Base-by-base conservation (phyloP, 148 eudicot species). In the Diospyros lotus region DNA sequence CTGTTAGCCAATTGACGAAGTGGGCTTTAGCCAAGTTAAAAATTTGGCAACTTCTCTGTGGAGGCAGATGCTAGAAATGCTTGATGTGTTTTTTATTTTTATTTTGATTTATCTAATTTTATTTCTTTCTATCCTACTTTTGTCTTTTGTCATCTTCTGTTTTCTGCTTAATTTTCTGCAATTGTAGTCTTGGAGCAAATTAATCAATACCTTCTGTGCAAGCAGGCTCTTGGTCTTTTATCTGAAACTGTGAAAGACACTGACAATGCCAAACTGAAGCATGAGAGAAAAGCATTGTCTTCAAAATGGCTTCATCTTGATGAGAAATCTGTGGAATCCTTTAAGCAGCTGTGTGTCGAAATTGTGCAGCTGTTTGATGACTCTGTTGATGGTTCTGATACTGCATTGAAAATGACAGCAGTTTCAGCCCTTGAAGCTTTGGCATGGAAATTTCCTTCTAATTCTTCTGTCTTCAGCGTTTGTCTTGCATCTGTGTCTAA, bases 141-240 rank as follows among this genome's bases (percentile, higher is more conserved):
- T 1, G 14, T 4, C 6, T 8, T 59, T 50, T 45, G 4, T 48
- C n/a, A 38, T 64, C 64, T 14, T 71, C 15, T 48, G 56, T 58
- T 39, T 67, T 73, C 48, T 65, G 13, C 38, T 38, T 18, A 6
- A 43, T 71, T 7, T 39, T 59, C 12, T 41, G 48, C 60, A 28
- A 71, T 14, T 56, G 6, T 69, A 12, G 39, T 45, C 48, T 38
- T 50, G 58, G 6, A 53, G 64, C 0, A 64, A 46, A 40, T 56
- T 38, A 55, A 58, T 55, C 9, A 4, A 9, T 55, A 45, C 68
- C 51, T 58, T 58, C 50, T 53, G n/a, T 73, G 40, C 68, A 48
- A 72, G 67, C 89, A 89, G 93, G 90, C 93, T 69, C 94, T 95
- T 54, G 89, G 88, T 75, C 77, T 92, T 78, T 76, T 95, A 51